A percentile compares a stretch with the other conserved stretches of the same genome.
phyloP scores from a whole-genome alignment of 306 rosid species.

The Benincasa hispida region DNA sequence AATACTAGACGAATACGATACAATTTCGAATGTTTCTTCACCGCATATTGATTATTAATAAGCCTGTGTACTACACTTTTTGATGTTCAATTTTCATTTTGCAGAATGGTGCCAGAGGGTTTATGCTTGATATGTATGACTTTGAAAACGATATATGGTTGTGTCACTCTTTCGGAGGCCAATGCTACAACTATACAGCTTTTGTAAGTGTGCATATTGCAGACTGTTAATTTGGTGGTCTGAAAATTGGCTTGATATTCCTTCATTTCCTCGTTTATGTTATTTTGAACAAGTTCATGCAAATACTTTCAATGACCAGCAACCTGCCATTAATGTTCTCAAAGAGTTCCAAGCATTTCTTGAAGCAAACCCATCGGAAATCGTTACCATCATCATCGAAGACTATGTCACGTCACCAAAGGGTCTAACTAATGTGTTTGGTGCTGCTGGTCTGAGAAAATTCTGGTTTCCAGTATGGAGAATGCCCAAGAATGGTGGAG shows the following conservation, averaged over 20 bases:
- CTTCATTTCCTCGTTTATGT: background rate
- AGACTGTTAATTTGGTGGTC: background rate
- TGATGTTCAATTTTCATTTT: conserved; percentile 9
- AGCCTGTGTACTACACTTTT: background rate
- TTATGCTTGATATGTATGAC: conserved; percentile 92
- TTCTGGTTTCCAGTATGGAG: conserved; percentile 83
- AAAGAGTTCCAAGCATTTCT: conserved; percentile 71
- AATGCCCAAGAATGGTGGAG: conserved; percentile 77
- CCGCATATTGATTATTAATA: background rate
- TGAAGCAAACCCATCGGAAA: conserved; percentile 65
- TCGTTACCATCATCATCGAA: conserved; percentile 72
- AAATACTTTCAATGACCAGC: conserved; percentile 22
- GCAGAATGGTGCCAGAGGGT: conserved; percentile 82
- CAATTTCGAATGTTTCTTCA: background rate
- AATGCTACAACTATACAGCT: conserved; percentile 75
- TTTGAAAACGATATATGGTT: conserved; percentile 71
- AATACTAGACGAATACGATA: background rate
- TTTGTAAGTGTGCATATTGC: conserved; percentile 47
- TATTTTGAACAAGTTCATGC: background rate
- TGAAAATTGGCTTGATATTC: background rate
- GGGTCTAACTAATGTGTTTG: conserved; percentile 76
- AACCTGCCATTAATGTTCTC: conserved; percentile 74
- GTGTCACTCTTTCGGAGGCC: conserved; percentile 66
- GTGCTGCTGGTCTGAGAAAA: conserved; percentile 74
- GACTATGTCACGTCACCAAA: conserved; percentile 83